Evolutionary conservation across 1,139 yeast genomes (phyloP), one percentile per base, ranked within the genome.

Genomic region (Yarrowia galli): DNA sequence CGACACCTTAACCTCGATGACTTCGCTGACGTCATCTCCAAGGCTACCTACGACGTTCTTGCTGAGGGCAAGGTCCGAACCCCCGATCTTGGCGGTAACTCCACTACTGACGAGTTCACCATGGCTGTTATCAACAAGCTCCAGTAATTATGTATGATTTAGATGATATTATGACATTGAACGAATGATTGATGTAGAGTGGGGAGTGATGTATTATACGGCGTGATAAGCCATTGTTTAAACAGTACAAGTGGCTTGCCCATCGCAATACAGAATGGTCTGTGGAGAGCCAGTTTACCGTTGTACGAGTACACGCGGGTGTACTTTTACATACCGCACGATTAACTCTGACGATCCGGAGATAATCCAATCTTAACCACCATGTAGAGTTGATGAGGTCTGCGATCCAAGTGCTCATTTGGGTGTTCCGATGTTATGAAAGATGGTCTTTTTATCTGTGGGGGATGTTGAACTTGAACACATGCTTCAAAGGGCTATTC

Each of bases 61-160:
- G 91, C 91, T 73, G 97, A 91, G 72, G 97, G 97, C 79, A 85
- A 88, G 78, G 81, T 84, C 73, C 83, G 88, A 77, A 92, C 98
- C 74, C 84, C 87, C 54, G 98, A 95, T 80, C 88, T 95, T 75
- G 97, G 97, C 78, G 99, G 98, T 76, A 75, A 83, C 73, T 84
- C 92, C 76, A 83, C 97, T 69, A 95, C 99, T 73, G 89, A 96
- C 72, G 97, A 93, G 82, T 93, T 93, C 84, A 93, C 98, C 74
- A 87, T 87, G 74, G 97, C 96, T 72, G 86, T 91, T 75, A 83
- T 91, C 74, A 81, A 84, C 73, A 86, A 88, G 81, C 85, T 89
- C 78, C 83, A 81, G 77, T 71, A 73, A 67, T 76, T 79, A 65
- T 82, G 80, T 68, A 68, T 51, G 38, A 43, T 65, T 65, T 54